Percentiles rank a stretch among this genome's conserved stretches.
Conservation (phyloP, 2,329 filamentous ascomycete species). For the Claviceps sp. region DNA sequence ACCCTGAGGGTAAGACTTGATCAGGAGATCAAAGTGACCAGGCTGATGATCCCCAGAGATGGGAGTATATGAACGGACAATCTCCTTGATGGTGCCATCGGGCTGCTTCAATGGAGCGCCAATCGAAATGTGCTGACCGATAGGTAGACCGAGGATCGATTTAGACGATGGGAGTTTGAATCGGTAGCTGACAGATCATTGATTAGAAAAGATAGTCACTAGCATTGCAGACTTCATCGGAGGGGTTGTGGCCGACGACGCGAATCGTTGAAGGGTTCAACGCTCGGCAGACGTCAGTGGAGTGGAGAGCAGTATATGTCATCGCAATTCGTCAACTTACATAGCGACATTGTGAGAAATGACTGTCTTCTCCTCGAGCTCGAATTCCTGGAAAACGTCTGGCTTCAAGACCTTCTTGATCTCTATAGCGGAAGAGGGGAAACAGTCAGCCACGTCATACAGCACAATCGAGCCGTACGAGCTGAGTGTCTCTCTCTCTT, state of each 20-base stretch:
- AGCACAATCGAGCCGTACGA: background rate
- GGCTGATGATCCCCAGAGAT: constrained; percentile 81
- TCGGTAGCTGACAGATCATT: constrained; percentile 56
- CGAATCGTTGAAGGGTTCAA: background rate
- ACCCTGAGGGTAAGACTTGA: constrained; percentile 95
- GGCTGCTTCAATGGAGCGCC: constrained; percentile 57
- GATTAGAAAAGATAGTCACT: background rate
- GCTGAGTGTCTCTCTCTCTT: background rate
- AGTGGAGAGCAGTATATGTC: background rate
- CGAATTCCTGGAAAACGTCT: constrained; percentile 78
- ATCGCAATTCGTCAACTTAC: constrained; percentile 33
- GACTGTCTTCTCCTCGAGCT: constrained; percentile 85
- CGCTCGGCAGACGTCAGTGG: background rate
- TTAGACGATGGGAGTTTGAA: constrained; percentile 68
- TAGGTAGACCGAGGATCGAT: constrained; percentile 85
- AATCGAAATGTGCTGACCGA: constrained; percentile 98
- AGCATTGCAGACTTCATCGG: background rate
- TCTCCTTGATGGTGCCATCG: constrained; percentile 65
- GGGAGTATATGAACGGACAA: constrained; percentile 84
- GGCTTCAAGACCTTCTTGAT: constrained; percentile 77
- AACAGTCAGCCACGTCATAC: constrained; percentile 6
- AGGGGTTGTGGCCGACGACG: background rate
- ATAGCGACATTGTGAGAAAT: constrained; percentile 98
- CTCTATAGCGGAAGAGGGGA: constrained; percentile 31
- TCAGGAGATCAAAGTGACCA: constrained; percentile 88